phyloP scores from a whole-genome alignment of 805 yeast genomes.

The Wickerhamiella sergipiensis region DNA sequence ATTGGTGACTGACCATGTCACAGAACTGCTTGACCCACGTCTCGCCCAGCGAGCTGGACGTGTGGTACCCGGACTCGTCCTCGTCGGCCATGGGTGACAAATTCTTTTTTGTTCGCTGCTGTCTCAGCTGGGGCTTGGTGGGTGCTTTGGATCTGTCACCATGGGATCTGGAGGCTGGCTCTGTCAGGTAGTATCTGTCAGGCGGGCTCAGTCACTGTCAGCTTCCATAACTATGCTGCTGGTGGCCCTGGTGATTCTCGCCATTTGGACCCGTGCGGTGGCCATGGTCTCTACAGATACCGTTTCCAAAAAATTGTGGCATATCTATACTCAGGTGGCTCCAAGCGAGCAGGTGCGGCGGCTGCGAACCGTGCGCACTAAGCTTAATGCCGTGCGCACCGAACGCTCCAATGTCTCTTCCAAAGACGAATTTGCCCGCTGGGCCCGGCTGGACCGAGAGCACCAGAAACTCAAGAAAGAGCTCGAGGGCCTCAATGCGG shows the following conservation, averaged over 20 bases:
- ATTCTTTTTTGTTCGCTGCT: neutral
- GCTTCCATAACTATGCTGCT: neutral
- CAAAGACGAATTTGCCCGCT: constrained; percentile 87
- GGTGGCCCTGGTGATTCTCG: constrained; percentile 12
- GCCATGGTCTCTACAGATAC: constrained; percentile 15
- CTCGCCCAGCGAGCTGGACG: constrained; percentile 8
- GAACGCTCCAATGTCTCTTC: constrained; percentile 57
- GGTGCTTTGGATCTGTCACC: too few species aligned
- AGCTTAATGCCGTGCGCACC: constrained; percentile 35
- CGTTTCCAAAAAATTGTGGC: constrained; percentile 30
- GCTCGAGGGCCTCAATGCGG: constrained; percentile 29
- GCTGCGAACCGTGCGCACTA: constrained; percentile 26
- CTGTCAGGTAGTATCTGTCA: too few species aligned
- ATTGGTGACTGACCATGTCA: constrained; percentile 70
- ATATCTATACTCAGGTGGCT: constrained; percentile 24
- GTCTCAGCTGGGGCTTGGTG: too few species aligned
- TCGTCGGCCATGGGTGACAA: neutral
- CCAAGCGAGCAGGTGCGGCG: constrained; percentile 25
- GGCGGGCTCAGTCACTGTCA: too few species aligned
- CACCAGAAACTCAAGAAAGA: constrained; percentile 44
- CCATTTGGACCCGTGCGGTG: constrained; percentile 10
- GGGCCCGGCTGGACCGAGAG: constrained; percentile 83
- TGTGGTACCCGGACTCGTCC: constrained; percentile 1
- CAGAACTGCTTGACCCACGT: constrained; percentile 72
- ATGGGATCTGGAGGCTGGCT: too few species aligned